These are phyloP conservation scores for Alternaria conjuncta DNA, from an alignment of 2,329 filamentous ascomycete species.

Conservation along the genomic window DNA sequence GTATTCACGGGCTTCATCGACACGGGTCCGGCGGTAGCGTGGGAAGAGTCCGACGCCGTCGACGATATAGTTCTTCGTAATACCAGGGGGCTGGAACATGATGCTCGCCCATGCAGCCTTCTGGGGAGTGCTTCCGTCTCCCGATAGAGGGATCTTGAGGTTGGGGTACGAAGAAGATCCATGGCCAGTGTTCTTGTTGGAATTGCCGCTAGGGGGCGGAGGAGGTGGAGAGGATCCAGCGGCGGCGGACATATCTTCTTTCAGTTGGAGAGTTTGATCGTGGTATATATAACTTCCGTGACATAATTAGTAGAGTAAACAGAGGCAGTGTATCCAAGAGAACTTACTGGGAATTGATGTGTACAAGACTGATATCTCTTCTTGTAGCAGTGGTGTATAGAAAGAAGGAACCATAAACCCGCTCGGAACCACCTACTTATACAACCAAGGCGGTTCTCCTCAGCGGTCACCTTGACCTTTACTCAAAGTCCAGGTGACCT, in stretches of 20 bases:
- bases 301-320: rapidly evolving
- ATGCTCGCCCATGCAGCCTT: not conserved
- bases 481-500: not conserved
- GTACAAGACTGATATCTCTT: not conserved
- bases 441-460: not conserved
- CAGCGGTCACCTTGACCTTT: not conserved
- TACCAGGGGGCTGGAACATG: not conserved
- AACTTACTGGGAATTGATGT: not conserved
- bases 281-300: not conserved
- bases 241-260: not conserved
- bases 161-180: not conserved
- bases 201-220: not conserved
- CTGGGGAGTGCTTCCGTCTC: not conserved
- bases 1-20: not conserved
- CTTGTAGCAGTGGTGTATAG: not conserved
- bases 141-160: not conserved
- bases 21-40: not conserved
- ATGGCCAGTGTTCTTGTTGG: not conserved
- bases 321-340: not conserved
- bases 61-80: not conserved
- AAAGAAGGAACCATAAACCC: not conserved
- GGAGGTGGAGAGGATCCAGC: not conserved
- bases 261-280: rapidly evolving
- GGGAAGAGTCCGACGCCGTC: not conserved
- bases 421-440: not conserved